Conservation (phyloP, 176 grass and related monocot genomes). For the Ensete glaucum region DNA sequence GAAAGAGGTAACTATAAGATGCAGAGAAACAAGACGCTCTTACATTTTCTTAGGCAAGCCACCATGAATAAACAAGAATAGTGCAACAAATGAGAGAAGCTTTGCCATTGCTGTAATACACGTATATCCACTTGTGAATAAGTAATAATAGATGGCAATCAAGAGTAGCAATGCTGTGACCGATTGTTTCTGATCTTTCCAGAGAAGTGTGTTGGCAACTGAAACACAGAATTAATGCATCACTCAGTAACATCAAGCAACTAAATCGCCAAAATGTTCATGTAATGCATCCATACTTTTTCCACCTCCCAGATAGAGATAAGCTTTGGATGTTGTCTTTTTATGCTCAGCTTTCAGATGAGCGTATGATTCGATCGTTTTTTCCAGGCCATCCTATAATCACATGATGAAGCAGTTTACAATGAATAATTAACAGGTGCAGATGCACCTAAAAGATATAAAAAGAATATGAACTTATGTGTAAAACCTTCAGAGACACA, state of each 20-base stretch:
- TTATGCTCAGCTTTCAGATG: constrained; percentile 62
- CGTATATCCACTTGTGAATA: constrained; percentile 87
- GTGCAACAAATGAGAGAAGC: constrained; percentile 52
- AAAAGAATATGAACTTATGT: constrained; percentile 10
- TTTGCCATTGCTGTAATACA: constrained; percentile 85
- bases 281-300: constrained; percentile 39
- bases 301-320: constrained; percentile 77
- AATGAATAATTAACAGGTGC: constrained; percentile 1
- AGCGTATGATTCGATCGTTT: constrained; percentile 71
- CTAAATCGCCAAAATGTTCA: constrained; percentile 10
- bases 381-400: constrained; percentile 81
- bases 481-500: constrained; percentile 68
- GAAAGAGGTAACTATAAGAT: constrained; percentile 12
- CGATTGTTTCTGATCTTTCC: constrained; percentile 83
- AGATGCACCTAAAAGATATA: constrained; percentile 3
- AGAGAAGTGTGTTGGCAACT: constrained; percentile 91
- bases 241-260: constrained; percentile 2
- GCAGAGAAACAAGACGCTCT: constrained; percentile 1
- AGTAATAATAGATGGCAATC: constrained; percentile 74
- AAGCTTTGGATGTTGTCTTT: constrained; percentile 72
- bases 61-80: constrained; percentile 92
- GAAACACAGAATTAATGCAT: constrained; percentile 13
- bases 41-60: constrained; percentile 70
- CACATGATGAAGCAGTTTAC: constrained; percentile 14
- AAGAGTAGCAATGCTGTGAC: constrained; percentile 58